phyloP scores from a whole-genome alignment of 2,329 filamentous ascomycete species.

The Coniochaeta sp. region DNA sequence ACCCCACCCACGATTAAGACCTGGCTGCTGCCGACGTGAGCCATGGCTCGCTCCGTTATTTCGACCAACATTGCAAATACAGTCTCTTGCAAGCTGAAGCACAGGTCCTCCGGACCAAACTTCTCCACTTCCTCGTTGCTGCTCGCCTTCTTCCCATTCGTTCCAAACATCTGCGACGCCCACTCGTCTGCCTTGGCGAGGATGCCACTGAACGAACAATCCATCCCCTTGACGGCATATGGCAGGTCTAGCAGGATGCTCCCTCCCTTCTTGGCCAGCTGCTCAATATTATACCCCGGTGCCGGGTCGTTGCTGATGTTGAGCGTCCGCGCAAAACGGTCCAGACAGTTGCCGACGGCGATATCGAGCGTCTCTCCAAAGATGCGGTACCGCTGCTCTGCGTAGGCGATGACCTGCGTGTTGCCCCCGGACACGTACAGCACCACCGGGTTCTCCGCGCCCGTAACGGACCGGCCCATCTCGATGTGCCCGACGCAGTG shows the following conservation, averaged over 20 bases:
- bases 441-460: conserved; percentile 85
- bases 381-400: conserved; percentile 88
- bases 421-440: conserved; percentile 95
- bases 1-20: conserved; percentile 95
- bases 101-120: conserved; percentile 76
- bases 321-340: conserved; percentile 88
- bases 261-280: conserved; percentile 70
- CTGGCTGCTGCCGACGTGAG: conserved; percentile 84
- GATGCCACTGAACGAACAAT: conserved; percentile 92
- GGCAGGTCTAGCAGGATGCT: conserved; percentile 75
- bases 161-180: conserved; percentile 55
- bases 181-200: conserved; percentile 75
- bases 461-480: conserved; percentile 92
- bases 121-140: conserved; percentile 42
- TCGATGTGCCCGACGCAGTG: conserved; percentile 98
- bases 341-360: conserved; percentile 93
- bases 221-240: conserved; percentile 98
- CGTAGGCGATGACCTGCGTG: conserved; percentile 96
- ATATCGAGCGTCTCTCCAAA: conserved; percentile 98
- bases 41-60: conserved; percentile 97
- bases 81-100: conserved; percentile 92
- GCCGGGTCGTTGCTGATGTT: conserved; percentile 92
- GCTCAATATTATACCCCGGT: conserved; percentile 96
- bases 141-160: conserved; percentile 27
- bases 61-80: conserved; percentile 96